phyloP scores from a whole-genome alignment of 352 stramenopile genomes.

The Phytophthora idaei region DNA sequence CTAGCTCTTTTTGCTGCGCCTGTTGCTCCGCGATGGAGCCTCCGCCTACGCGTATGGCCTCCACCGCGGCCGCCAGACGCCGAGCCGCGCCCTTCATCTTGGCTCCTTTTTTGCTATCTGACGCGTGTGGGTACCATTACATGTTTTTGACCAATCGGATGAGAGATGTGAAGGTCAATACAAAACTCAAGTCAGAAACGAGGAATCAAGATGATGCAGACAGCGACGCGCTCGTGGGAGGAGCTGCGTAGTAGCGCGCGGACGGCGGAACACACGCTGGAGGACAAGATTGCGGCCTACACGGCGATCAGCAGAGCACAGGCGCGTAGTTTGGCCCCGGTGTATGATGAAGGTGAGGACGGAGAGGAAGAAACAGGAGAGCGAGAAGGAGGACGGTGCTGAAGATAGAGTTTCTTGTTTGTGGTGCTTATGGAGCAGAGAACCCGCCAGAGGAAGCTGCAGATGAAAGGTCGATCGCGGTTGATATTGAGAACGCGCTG shows the following conservation, averaged over 20 bases:
- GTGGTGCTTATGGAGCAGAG: slow-evolving; percentile 40
- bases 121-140: slow-evolving; percentile 9
- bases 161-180: background rate
- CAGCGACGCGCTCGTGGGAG: slow-evolving; percentile 72
- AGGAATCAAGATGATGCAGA: slow-evolving; percentile 56
- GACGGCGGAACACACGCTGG: slow-evolving; percentile 73
- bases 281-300: slow-evolving; percentile 84
- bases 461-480: slow-evolving; percentile 65
- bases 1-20: slow-evolving; percentile 43
- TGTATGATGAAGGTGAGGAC: slow-evolving; percentile 68
- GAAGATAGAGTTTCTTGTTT: background rate
- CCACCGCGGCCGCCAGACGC: slow-evolving; percentile 52
- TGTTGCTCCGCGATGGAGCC: slow-evolving; percentile 41
- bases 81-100: slow-evolving; percentile 49
- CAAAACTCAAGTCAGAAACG: background rate
- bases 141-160: slow-evolving; percentile 12
- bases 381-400: background rate
- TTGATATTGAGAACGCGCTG: slow-evolving; percentile 83
- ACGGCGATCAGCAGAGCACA: slow-evolving; percentile 61
- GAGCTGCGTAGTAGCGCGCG: slow-evolving; percentile 73
- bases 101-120: background rate
- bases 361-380: background rate
- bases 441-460: slow-evolving; percentile 63
- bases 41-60: slow-evolving; percentile 46
- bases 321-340: slow-evolving; percentile 28